phyloP scores from a whole-genome alignment of 805 yeast species.

The Spathaspora sp. region DNA sequence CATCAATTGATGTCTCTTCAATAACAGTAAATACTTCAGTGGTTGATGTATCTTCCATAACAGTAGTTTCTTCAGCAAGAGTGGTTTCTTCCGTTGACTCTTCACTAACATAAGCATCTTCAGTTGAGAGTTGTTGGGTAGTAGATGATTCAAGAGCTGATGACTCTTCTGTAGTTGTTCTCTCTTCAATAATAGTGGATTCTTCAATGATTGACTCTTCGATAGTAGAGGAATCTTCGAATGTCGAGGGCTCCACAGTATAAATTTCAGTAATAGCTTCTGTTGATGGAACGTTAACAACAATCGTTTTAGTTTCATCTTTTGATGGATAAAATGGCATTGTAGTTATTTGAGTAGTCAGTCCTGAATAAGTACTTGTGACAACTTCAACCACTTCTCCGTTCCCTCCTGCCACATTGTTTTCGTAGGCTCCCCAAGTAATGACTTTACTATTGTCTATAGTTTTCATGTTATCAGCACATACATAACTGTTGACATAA shows the following conservation, averaged over 20 bases:
- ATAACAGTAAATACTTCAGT: background rate
- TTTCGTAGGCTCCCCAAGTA: conserved; percentile 9
- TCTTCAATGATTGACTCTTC: background rate
- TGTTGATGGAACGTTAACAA: conserved; percentile 17
- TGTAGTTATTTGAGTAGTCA: conserved; percentile 17
- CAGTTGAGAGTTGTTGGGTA: background rate
- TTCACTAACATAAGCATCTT: background rate
- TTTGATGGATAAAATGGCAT: conserved; percentile 11
- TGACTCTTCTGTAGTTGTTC: too few relatives aligned
- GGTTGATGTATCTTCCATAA: background rate
- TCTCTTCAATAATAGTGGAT: background rate
- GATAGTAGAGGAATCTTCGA: background rate
- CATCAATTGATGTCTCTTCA: background rate
- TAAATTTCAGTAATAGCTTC: conserved; percentile 9
- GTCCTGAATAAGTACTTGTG: conserved; percentile 18
- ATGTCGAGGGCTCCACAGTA: too few relatives aligned
- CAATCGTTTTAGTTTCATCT: conserved; percentile 18
- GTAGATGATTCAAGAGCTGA: background rate
- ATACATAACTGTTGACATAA: conserved; percentile 9
- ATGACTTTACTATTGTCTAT: conserved; percentile 12
- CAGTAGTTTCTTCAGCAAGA: background rate
- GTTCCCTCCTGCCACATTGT: conserved; percentile 9
- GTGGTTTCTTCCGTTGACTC: background rate
- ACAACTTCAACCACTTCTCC: conserved; percentile 12
- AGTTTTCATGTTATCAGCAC: conserved; percentile 5